phyloP scores from a whole-genome alignment of 768 basidiomycete genomes.

The Gautieria morchelliformis region DNA sequence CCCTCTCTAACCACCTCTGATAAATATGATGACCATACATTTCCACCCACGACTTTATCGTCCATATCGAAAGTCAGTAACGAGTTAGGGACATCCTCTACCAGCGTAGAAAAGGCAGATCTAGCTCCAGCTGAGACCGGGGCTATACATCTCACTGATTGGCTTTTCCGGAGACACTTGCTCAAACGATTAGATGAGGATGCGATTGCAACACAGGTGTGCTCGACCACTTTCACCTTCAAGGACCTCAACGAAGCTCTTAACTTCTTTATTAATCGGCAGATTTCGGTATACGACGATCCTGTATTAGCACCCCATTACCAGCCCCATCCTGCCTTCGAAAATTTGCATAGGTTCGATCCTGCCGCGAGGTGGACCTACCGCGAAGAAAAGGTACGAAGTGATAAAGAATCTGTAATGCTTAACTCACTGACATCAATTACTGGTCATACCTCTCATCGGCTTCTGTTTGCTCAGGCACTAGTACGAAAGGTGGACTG shows the following conservation, averaged over 20 bases:
- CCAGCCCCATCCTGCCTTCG: slow-evolving; percentile 42
- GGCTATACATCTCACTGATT: neutral
- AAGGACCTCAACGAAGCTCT: neutral
- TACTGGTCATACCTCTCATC: neutral
- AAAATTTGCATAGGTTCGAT: slow-evolving; percentile 50
- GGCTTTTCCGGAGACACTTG: neutral
- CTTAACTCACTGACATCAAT: too few relatives aligned
- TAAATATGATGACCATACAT: neutral
- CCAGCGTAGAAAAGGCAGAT: neutral
- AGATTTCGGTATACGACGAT: slow-evolving; percentile 44
- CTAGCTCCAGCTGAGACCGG: neutral
- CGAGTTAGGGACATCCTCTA: neutral
- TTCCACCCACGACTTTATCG: neutral
- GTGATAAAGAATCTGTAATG: too few relatives aligned
- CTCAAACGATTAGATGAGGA: slow-evolving; percentile 19
- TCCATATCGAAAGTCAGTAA: neutral
- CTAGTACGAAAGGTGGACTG: slow-evolving; percentile 49
- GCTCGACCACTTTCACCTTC: neutral
- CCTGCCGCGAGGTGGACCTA: slow-evolving; percentile 50
- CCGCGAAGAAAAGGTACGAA: slow-evolving; percentile 37
- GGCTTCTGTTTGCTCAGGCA: slow-evolving; percentile 20
- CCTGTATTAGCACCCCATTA: slow-evolving; percentile 34
- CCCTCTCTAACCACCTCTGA: neutral
- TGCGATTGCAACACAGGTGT: slow-evolving; percentile 29
- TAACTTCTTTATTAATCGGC: slow-evolving; percentile 6